These are phyloP conservation scores for Crataegus laevigata DNA, from an alignment of 306 rosid species.

Conservation along the genomic window DNA sequence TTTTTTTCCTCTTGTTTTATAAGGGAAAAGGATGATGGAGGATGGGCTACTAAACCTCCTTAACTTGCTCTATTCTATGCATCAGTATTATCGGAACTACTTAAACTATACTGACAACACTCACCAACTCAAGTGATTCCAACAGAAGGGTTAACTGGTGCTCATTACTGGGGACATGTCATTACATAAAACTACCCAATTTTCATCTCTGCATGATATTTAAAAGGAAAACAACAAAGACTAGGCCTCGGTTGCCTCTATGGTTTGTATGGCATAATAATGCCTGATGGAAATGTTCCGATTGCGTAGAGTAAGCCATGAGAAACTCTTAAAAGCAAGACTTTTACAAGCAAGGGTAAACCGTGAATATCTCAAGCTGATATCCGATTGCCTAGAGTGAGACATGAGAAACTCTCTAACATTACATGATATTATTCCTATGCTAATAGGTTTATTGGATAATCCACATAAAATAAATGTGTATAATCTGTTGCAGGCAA, in stretches of 20 bases:
- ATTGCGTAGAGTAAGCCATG: too few relatives aligned
- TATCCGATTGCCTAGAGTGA: too few relatives aligned
- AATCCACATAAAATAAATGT: too few relatives aligned
- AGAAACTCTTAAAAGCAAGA: too few relatives aligned
- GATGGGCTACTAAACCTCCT: not conserved
- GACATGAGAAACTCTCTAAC: too few relatives aligned
- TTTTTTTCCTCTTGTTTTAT: not conserved
- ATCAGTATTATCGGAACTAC: not conserved
- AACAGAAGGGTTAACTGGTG: not conserved
- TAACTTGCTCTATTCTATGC: not conserved
- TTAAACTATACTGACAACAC: not conserved
- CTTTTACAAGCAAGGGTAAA: too few relatives aligned
- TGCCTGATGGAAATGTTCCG: not conserved
- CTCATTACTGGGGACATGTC: not conserved
- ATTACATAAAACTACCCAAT: not conserved
- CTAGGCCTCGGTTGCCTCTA: not conserved
- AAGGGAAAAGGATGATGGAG: not conserved
- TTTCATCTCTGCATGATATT: not conserved
- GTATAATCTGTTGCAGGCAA: not conserved
- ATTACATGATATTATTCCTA: not conserved
- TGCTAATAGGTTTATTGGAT: not conserved
- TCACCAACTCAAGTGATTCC: not conserved
- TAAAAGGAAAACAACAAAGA: not conserved
- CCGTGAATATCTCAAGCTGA: too few relatives aligned
- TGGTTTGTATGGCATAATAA: not conserved